phyloP scores from a whole-genome alignment of 345 rosid genomes.

The Camelina neglecta region DNA sequence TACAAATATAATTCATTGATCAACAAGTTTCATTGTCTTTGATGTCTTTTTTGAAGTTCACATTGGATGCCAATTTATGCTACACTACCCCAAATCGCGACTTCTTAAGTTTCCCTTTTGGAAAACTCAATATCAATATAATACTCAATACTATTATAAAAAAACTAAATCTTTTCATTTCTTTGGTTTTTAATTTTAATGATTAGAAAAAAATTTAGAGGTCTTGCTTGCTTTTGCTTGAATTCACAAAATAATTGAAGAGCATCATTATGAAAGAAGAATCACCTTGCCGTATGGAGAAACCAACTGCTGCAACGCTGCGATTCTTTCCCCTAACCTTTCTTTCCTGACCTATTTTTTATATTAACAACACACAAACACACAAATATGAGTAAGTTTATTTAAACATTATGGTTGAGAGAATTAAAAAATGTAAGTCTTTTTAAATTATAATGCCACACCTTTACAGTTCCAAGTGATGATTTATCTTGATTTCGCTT shows the following conservation, averaged over 20 bases:
- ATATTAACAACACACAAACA: conserved; percentile 5
- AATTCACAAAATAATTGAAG: conserved; percentile 11
- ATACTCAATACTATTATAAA: not conserved
- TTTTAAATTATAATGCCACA: not conserved
- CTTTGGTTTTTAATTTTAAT: not conserved
- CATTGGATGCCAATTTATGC: conserved; percentile 42
- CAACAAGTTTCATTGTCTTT: conserved; percentile 39
- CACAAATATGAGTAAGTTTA: not conserved
- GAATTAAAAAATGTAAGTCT: too few species aligned
- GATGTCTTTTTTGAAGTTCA: conserved; percentile 37
- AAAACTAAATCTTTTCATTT: not conserved
- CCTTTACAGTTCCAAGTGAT: conserved; percentile 58
- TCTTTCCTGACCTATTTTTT: conserved; percentile 58
- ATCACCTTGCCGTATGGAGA: conserved; percentile 93
- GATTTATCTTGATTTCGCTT: conserved; percentile 55
- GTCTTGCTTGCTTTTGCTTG: not conserved
- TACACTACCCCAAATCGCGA: conserved; percentile 46
- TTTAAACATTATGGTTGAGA: not conserved
- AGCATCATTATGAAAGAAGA: not conserved
- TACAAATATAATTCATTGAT: conserved; percentile 20
- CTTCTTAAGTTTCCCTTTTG: conserved; percentile 44
- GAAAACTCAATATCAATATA: conserved; percentile 27
- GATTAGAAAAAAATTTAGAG: not conserved
- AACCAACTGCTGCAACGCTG: conserved; percentile 81
- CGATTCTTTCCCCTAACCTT: conserved; percentile 81